These are phyloP conservation scores for Bacidia gigantensis DNA, from an alignment of 495 filamentous ascomycete genomes.

Conservation along the genomic window DNA sequence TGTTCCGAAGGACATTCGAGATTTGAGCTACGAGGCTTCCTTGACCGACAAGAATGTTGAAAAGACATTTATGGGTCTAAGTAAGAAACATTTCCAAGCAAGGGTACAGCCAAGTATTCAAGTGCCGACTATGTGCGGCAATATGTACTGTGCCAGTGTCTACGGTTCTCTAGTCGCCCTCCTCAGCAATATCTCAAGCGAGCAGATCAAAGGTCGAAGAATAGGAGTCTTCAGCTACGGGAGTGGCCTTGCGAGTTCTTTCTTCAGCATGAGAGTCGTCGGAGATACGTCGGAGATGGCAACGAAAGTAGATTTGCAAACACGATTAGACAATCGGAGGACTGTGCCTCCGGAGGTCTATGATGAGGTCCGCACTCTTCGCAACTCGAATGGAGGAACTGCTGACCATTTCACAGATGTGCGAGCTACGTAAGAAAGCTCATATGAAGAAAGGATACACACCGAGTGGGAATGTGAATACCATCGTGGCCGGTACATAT, in stretches of 20 bases:
- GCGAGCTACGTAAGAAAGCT: conserved; percentile 81
- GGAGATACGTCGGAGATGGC: conserved; percentile 64
- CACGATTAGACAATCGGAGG: conserved; percentile 55
- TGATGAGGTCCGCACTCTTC: conserved; percentile 50
- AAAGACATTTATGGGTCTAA: conserved; percentile 89
- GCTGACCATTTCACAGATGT: conserved; percentile 50
- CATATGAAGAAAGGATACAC: conserved; percentile 86
- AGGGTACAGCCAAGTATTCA: conserved; percentile 74
- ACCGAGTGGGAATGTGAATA: conserved; percentile 63
- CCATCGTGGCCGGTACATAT: conserved; percentile 67
- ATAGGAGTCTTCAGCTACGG: conserved; percentile 92
- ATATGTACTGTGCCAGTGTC: conserved; percentile 97
- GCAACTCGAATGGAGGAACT: not conserved
- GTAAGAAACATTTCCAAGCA: conserved; percentile 90
- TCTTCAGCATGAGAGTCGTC: conserved; percentile 77
- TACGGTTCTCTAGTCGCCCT: conserved; percentile 74
- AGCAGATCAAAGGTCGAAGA: conserved; percentile 65
- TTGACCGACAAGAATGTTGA: conserved; percentile 86
- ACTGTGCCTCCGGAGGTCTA: conserved; percentile 72
- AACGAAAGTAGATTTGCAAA: conserved; percentile 68
- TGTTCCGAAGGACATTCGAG: conserved; percentile 71
- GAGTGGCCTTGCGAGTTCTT: conserved; percentile 73
- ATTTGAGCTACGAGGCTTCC: conserved; percentile 73
- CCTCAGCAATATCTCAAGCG: conserved; percentile 56
- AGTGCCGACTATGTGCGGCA: conserved; percentile 88